Evolutionary conservation across 345 rosid genomes (phyloP).

Genomic region (Raphanus raphanistrum): DNA sequence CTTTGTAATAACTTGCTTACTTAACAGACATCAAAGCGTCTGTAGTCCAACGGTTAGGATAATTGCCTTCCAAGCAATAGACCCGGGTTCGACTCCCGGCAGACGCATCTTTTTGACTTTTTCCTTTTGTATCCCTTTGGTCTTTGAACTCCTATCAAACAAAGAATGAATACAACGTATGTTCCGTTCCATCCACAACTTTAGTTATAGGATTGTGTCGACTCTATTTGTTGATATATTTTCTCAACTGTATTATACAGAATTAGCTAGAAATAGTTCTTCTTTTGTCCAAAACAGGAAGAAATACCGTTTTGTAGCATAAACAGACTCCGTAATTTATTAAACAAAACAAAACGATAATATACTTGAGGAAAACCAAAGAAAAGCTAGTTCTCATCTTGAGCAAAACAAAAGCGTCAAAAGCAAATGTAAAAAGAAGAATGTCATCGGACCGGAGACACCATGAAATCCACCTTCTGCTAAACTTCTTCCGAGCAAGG

Average conservation of each 20-base stretch:
- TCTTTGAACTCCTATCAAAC: neutral
- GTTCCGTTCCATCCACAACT: neutral
- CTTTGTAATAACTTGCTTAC: no score
- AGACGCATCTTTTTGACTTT: conserved; percentile 43
- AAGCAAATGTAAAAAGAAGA: neutral
- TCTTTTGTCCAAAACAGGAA: neutral
- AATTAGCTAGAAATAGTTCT: neutral
- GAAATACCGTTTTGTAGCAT: neutral
- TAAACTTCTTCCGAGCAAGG: conserved; percentile 15
- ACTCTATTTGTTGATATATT: no score
- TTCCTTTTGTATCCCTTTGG: neutral
- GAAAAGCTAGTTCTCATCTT: conserved; percentile 30
- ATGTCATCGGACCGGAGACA: neutral
- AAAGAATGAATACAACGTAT: neutral
- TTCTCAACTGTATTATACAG: neutral
- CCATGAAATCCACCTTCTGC: conserved; percentile 13
- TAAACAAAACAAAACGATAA: neutral
- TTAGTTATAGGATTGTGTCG: neutral
- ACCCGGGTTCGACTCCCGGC: conserved; percentile 96
- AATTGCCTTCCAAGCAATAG: conserved; percentile 90
- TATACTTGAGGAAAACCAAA: conserved; percentile 5
- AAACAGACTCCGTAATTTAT: conserved; percentile 3
- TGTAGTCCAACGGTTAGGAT: conserved; percentile 63
- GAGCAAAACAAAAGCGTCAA: conserved; percentile 20
- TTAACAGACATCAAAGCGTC: conserved; percentile 33